These are phyloP conservation scores for Pyrenula massariospora DNA, from an alignment of 495 filamentous ascomycete genomes.

Conservation along the genomic window DNA sequence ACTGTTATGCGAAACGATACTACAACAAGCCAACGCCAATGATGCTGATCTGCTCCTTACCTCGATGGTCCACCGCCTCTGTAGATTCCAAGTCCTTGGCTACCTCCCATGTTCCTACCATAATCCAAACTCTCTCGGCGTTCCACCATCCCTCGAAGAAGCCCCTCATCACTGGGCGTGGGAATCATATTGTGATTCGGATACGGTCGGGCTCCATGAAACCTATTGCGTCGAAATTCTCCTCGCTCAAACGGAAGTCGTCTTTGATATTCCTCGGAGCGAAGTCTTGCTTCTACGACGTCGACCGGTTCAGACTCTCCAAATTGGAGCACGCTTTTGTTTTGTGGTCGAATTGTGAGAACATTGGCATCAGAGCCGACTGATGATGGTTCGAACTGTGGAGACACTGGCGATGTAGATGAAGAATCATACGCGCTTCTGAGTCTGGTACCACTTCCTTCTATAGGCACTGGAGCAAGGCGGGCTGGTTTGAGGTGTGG, in stretches of 20 bases:
- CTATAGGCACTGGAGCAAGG: background rate
- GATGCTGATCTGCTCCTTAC: background rate
- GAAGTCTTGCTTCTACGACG: background rate
- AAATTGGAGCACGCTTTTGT: background rate
- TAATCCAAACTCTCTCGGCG: background rate
- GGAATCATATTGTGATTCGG: background rate
- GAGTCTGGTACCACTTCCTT: background rate
- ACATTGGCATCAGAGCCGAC: background rate
- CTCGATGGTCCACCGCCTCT: background rate
- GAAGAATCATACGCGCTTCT: background rate
- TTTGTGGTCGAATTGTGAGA: background rate
- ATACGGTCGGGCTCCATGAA: background rate
- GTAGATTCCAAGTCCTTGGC: background rate
- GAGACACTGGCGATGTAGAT: background rate
- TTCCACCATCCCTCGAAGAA: background rate
- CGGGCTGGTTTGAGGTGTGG: background rate
- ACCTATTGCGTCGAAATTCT: background rate
- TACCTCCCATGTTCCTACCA: background rate
- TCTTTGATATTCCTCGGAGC: background rate
- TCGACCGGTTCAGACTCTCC: background rate
- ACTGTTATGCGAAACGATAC: too few relatives aligned
- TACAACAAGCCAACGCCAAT: background rate
- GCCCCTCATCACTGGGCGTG: background rate
- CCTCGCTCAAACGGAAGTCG: background rate
- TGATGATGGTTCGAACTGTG: background rate